These are phyloP conservation scores for Suillus cothurnatus DNA, from an alignment of 768 basidiomycete species.

Conservation along the genomic window DNA sequence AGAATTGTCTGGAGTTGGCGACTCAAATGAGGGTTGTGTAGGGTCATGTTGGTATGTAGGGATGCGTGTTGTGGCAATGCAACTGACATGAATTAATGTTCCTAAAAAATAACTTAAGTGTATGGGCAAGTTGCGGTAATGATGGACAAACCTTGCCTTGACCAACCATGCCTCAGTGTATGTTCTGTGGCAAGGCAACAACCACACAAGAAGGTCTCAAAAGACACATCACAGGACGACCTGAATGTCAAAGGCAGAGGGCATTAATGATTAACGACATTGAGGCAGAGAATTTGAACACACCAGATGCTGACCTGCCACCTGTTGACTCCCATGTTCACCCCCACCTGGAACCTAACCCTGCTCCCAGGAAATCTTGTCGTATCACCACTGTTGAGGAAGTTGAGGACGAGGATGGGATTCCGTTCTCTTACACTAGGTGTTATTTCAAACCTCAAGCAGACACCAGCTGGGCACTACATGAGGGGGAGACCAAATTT, in stretches of 20 bases:
- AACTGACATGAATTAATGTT: no score
- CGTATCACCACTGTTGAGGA: neutral
- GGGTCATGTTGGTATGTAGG: no score
- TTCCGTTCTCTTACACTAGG: neutral
- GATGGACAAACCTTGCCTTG: no score
- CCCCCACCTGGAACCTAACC: no score
- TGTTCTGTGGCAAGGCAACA: constrained; percentile 7
- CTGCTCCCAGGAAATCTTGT: no score
- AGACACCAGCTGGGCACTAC: neutral
- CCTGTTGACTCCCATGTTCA: neutral
- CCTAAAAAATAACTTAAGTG: no score
- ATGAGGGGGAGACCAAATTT: no score
- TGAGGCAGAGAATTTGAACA: neutral
- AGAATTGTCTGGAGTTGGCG: no score
- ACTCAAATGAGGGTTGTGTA: no score
- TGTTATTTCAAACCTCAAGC: neutral
- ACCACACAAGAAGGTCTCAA: constrained; percentile 5
- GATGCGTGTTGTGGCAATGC: no score
- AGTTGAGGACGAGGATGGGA: neutral
- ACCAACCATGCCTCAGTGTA: neutral
- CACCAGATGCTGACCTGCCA: neutral
- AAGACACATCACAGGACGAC: constrained; percentile 4
- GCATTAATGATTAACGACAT: neutral
- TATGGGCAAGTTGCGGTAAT: no score
- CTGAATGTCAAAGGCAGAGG: constrained; percentile 6